Conservation (phyloP, 2,329 filamentous ascomycete species). For the Colletotrichum paranaense region DNA sequence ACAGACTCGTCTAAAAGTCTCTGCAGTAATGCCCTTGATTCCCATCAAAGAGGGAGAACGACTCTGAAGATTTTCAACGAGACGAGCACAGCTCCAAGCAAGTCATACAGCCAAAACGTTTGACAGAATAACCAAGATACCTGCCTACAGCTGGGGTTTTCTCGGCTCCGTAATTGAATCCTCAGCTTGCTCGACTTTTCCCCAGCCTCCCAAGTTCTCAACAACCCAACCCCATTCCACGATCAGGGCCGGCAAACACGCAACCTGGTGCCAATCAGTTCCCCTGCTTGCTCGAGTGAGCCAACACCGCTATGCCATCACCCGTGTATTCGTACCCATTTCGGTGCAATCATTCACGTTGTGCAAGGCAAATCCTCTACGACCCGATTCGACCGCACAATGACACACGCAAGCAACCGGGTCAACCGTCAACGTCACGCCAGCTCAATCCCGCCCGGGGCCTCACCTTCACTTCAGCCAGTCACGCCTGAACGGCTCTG, state of each 20-base stretch:
- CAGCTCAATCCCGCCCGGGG: constrained; percentile 2
- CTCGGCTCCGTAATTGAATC: constrained; percentile 7
- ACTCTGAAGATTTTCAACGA: neutral
- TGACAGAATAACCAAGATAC: neutral
- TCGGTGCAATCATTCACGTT: constrained; percentile 7
- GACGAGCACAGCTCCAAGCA: neutral
- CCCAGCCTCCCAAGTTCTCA: constrained; percentile 15
- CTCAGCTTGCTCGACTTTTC: neutral
- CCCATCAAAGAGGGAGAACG: neutral
- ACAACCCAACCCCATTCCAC: constrained; percentile 25
- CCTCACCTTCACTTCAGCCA: constrained; percentile 2
- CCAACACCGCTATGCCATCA: constrained; percentile 28
- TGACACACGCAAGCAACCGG: constrained; percentile 10
- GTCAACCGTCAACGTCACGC: constrained; percentile 24
- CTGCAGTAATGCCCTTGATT: neutral
- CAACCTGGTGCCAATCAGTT: constrained; percentile 30
- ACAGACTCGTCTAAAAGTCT: neutral
- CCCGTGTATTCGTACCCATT: constrained; percentile 10
- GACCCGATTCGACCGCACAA: constrained; percentile 8
- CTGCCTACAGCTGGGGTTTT: neutral
- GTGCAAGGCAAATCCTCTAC: constrained; percentile 4
- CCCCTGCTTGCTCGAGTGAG: constrained; percentile 7
- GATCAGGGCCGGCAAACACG: constrained; percentile 32
- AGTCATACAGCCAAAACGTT: neutral
- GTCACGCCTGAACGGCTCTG: neutral